Evolutionary conservation across 768 basidiomycete genomes (phyloP), one percentile per base, ranked within the genome.

Genomic region (Suillus tomentosus): DNA sequence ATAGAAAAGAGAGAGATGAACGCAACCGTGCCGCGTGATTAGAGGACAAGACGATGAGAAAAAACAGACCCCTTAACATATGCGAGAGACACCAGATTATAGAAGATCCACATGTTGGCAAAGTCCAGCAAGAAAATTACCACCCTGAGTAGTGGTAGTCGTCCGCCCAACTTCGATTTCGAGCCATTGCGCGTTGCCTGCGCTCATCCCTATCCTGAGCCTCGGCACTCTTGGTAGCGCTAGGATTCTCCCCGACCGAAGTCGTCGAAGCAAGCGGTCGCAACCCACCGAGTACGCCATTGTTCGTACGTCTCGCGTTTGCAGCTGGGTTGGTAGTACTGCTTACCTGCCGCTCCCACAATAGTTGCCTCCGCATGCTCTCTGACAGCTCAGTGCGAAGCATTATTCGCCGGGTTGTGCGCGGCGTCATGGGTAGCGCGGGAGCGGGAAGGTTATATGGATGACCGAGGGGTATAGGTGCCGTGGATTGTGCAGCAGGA

Each of bases 341-440:
- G 72, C 85, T 85, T 66, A 89, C 84, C 66, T 90, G 87, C 15
- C 90, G 82, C 68, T 89, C 91, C 92, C 92, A 94, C 6, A 95
- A 76, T 63, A 95, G 73, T 69, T 95, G 91, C 54, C 90, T 80
- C 24, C 95, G 81, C 66, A 96, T 77, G 64, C 88, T 90, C 76
- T 96, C 95, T 39, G 90, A 89, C 72, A 96, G 80, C 76, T 96
- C 95, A 5, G 88, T 90, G 62, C 87, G 82, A 54, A 96, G 81
- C 92, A 96, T 96, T 68, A 85, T 83, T 58, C 92, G 81, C 3
- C 95, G 84, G 3, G 93, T 95, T 50, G 95, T 94, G 42, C 91
- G 87, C 0, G 95, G 95, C 1, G 92, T 93, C 68, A 90, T 89
- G 3, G 92, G 91, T 19, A 85, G 79, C 0, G 81, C 77, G 39